A percentile compares a stretch with the other conserved stretches of the same genome.
These are phyloP conservation scores for Zoysia japonica DNA, from an alignment of 176 grass and related monocot genomes.

Conservation along the genomic window DNA sequence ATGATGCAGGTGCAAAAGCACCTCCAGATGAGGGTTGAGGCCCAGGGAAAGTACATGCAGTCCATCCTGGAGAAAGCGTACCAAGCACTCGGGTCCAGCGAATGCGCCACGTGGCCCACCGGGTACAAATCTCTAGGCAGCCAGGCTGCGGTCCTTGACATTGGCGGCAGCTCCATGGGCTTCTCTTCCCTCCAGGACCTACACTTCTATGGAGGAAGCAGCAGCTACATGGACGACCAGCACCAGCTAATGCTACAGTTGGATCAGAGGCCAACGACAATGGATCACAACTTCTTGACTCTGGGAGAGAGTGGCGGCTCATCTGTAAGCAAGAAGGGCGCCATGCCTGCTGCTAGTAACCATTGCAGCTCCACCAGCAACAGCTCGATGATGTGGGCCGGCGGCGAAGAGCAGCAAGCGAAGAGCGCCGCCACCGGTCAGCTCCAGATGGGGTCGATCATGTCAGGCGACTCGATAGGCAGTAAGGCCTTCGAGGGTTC, in stretches of 20 bases:
- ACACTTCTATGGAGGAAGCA: slow-evolving; percentile 53
- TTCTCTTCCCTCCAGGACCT: slow-evolving; percentile 77
- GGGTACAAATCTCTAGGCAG: slow-evolving; percentile 62
- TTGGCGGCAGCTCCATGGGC: slow-evolving; percentile 49
- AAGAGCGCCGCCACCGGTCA: slow-evolving; percentile 45
- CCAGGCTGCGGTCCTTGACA: slow-evolving; percentile 44
- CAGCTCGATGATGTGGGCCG: slow-evolving; percentile 63
- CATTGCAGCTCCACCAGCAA: slow-evolving; percentile 58
- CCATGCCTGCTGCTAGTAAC: slow-evolving; percentile 5
- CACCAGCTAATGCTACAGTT: slow-evolving; percentile 19
- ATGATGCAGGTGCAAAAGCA: slow-evolving; percentile 83
- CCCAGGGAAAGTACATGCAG: slow-evolving; percentile 98
- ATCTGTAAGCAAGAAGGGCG: slow-evolving; percentile 47
- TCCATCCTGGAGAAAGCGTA: slow-evolving; percentile 91
- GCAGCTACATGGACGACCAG: slow-evolving; percentile 52
- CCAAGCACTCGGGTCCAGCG: slow-evolving; percentile 53
- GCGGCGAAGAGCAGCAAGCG: slow-evolving; percentile 42
- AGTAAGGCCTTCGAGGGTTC: slow-evolving; percentile 57
- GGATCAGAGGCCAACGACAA: slow-evolving; percentile 21
- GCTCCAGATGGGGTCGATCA: slow-evolving; percentile 49
- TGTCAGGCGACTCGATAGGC: slow-evolving; percentile 57
- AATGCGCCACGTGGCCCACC: slow-evolving; percentile 35
- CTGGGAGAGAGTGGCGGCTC: slow-evolving; percentile 44
- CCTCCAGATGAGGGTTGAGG: slow-evolving; percentile 92
- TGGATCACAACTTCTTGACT: slow-evolving; percentile 53